Evolutionary conservation across 78 protist genomes (phyloP), one percentile per base, ranked within the genome.

Genomic region (Dictyostelium intermedium): DNA sequence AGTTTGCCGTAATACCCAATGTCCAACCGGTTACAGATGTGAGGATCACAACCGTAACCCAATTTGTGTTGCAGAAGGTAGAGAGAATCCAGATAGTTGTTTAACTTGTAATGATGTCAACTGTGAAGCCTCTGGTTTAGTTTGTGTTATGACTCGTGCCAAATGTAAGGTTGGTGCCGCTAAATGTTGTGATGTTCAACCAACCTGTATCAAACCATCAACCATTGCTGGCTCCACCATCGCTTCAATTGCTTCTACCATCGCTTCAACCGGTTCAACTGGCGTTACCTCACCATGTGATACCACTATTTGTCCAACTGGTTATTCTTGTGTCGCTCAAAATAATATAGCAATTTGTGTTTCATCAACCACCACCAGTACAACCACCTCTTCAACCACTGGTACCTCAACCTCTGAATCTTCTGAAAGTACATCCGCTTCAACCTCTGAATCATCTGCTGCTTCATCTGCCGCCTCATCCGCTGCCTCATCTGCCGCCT

Each of bases 211-310:
- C 8, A 27, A n/a, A 20, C 76, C 86, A 56, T 56, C 76, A 16
- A 82, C 86, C 0, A 82, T 82, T 25, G 86, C 86, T 35, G 86
- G 86, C n/a, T 56, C 86, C 3, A 82, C 86, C 2, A 82, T 82
- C 23, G 86, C 86, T 18, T 25, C 86, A 30, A 82, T 63, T 35
- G 86, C 86, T 20, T 82, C 86, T 5, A 82, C 86, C 3, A 23
- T 82, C 25, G 86, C 74, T 23, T 18, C 76, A 25, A 56, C 30
- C 35, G 43, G 66, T 35, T 34, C 86, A 3, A 56, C 76, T 35
- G 50, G 76, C 25, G 8, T 76, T 4, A 18, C 86, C 1, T 18
- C 25, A 7, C 50, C 82, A 41, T 35, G 82, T 41, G 5, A 16
- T 0, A 2, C 6, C 3, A 34, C 25, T n/a, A n/a, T 1, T 1